A percentile compares a stretch with the other conserved stretches of the same genome.
These are phyloP conservation scores for Linanthus parryae DNA, from an alignment of 148 eudicot species.

Conservation along the genomic window DNA sequence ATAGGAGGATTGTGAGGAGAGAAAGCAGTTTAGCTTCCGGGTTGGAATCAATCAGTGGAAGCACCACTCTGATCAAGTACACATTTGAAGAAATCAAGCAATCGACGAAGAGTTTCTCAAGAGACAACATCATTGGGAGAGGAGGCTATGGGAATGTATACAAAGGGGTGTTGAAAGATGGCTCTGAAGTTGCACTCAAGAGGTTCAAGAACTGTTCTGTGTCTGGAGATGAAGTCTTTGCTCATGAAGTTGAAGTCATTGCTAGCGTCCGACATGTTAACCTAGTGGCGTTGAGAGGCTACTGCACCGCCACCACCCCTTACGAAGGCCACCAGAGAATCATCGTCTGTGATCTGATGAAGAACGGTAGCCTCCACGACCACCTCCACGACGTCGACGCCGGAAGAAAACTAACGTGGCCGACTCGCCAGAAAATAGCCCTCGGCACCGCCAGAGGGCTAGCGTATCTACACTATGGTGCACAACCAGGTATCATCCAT, in stretches of 20 bases:
- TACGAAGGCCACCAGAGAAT: constrained; percentile 83
- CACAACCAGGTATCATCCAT: constrained; percentile 70
- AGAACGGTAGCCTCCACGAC: constrained; percentile 78
- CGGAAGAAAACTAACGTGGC: constrained; percentile 64
- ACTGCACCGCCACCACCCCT: constrained; percentile 71
- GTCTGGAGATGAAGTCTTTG: constrained; percentile 63
- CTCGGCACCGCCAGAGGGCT: constrained; percentile 78
- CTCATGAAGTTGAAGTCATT: constrained; percentile 88
- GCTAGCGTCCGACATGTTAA: constrained; percentile 94
- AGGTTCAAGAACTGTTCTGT: constrained; percentile 91
- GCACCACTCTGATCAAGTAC: constrained; percentile 57
- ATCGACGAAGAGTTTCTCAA: constrained; percentile 61
- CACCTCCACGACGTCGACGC: constrained; percentile 38
- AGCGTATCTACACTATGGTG: constrained; percentile 80
- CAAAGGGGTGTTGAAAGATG: constrained; percentile 60
- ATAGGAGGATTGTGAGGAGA: constrained; percentile 15
- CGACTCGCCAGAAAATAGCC: constrained; percentile 57
- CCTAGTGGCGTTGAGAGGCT: constrained; percentile 76
- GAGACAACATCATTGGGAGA: constrained; percentile 61
- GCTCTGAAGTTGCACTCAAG: constrained; percentile 77
- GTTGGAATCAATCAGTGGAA: constrained; percentile 50
- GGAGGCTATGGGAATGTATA: constrained; percentile 98
- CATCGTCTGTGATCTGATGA: constrained; percentile 82
- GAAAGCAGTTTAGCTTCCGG: constrained; percentile 30
- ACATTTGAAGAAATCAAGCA: constrained; percentile 58